These are phyloP conservation scores for Trifolium pratense DNA, from an alignment of 306 rosid genomes.

Conservation along the genomic window DNA sequence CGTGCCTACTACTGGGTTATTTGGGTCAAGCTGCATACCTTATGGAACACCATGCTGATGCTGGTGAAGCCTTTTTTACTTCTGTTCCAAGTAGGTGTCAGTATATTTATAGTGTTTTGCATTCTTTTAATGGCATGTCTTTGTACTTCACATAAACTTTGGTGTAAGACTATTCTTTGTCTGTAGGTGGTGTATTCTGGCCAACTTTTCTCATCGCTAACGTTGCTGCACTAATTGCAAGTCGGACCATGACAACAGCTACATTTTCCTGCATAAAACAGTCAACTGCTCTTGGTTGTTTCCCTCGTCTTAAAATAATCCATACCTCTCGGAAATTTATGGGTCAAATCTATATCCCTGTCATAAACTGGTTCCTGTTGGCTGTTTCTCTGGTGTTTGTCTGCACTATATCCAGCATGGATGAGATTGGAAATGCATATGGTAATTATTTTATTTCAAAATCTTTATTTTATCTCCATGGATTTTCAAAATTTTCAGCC, in stretches of 20 bases:
- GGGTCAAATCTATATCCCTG: conserved; percentile 99
- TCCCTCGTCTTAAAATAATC: conserved; percentile 95
- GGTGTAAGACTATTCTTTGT: conserved; percentile 38
- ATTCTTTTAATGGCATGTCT: conserved; percentile 32
- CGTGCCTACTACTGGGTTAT: conserved; percentile 94
- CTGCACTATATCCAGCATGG: conserved; percentile 77
- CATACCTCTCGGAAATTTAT: conserved; percentile 97
- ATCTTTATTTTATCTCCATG: conserved; percentile 23
- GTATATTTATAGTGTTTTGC: conserved; percentile 2
- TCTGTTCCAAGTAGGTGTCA: conserved; percentile 85
- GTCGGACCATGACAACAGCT: conserved; percentile 97
- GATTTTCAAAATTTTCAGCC: conserved; percentile 29
- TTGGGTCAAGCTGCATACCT: conserved; percentile 99
- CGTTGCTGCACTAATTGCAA: conserved; percentile 93
- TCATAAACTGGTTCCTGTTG: conserved; percentile 95
- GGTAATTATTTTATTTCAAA: conserved; percentile 62
- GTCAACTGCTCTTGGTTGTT: conserved; percentile 97
- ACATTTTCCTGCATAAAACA: conserved; percentile 98
- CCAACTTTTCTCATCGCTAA: conserved; percentile 78
- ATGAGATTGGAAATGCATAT: conserved; percentile 98
- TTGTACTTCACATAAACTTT: conserved; percentile 25
- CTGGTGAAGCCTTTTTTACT: conserved; percentile 73
- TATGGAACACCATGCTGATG: conserved; percentile 66
- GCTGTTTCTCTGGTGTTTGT: conserved; percentile 80
- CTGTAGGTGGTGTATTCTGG: conserved; percentile 84